phyloP scores from a whole-genome alignment of 768 basidiomycete genomes.

The Asterophora parasitica region DNA sequence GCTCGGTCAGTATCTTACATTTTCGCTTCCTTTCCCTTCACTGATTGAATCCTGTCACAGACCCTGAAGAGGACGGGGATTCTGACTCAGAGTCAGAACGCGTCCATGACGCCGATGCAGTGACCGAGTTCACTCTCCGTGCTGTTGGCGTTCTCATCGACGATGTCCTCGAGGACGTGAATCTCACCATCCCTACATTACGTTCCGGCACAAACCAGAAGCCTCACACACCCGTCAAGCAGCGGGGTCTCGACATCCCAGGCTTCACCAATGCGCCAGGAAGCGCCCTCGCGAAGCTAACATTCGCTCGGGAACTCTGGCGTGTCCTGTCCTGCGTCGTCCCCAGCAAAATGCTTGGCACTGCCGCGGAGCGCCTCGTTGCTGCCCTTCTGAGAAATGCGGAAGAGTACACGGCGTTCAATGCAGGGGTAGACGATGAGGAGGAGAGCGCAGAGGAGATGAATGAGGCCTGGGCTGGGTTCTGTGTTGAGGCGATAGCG shows the following conservation, averaged over 20 bases:
- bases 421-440: background rate
- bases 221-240: conserved; percentile 12
- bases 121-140: conserved; percentile 33
- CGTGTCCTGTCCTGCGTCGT: conserved; percentile 36
- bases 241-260: conserved; percentile 10
- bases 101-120: conserved; percentile 29
- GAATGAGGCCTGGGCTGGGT: conserved; percentile 50
- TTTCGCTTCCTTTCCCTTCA: background rate
- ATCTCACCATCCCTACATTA: conserved; percentile 34
- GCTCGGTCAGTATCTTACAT: conserved; percentile 32
- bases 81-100: conserved; percentile 20
- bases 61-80: conserved; percentile 33
- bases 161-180: conserved; percentile 41
- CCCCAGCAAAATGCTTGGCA: conserved; percentile 35
- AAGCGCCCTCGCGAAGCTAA: conserved; percentile 42
- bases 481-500: conserved; percentile 53
- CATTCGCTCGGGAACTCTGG: conserved; percentile 58
- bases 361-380: conserved; percentile 43
- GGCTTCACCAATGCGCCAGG: conserved; percentile 4
- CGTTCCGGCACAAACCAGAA: conserved; percentile 2
- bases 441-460: conserved; percentile 33
- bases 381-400: conserved; percentile 45
- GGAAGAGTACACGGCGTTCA: conserved; percentile 36
- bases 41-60: conserved; percentile 22
- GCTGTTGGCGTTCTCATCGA: conserved; percentile 39